Evolutionary conservation across 2,329 filamentous ascomycete genomes (phyloP), one percentile per base, ranked within the genome.

Genomic region (Colletotrichum abscissum): DNA sequence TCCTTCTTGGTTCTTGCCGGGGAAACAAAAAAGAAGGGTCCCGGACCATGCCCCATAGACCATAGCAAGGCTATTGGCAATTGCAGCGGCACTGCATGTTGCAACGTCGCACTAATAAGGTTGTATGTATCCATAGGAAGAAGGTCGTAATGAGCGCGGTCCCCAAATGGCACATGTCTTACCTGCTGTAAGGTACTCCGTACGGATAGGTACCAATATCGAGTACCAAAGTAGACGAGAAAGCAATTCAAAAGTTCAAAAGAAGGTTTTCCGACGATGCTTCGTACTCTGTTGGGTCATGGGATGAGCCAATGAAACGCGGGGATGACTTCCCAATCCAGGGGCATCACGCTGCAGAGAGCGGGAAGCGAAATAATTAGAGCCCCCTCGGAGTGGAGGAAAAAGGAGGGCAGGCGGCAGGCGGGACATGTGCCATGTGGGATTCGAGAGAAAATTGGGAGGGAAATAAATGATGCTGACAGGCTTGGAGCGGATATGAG

Each of bases 311-410:
- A 73, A 65, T 65, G 60, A 63, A 73, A 70, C 66, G 60, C 70
- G 70, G 70, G 55, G 60, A 65, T 73, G 70, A 73, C 67, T 73
- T 64, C 70, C 70, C 60, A 24, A 73, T 70, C 49, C 56, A 73
- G 67, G 70, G 67, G 55, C 33, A 26, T 60, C 38, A 35, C 30
- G 70, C 67, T 69, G 70, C 66, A 38, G 60, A 56, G 67, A 42
- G 55, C 67, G 54, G 70, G 70, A 70, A 73, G 67, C 70, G 70
- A 73, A 70, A 73, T 73, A 22, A 56, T 65, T 57, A 60, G 52
- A 70, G 67, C 35, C 66, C 60, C 55, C 35, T 73, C 56, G n/a
- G 52, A 28, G 70, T 62, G 55, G 67, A 70, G 67, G 70, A 24
- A 24, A 28, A 35, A 55, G 59, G 16, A 49, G 42, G 42, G 42